Conservation (phyloP, 805 yeast species). For the Candida andamanensis region DNA sequence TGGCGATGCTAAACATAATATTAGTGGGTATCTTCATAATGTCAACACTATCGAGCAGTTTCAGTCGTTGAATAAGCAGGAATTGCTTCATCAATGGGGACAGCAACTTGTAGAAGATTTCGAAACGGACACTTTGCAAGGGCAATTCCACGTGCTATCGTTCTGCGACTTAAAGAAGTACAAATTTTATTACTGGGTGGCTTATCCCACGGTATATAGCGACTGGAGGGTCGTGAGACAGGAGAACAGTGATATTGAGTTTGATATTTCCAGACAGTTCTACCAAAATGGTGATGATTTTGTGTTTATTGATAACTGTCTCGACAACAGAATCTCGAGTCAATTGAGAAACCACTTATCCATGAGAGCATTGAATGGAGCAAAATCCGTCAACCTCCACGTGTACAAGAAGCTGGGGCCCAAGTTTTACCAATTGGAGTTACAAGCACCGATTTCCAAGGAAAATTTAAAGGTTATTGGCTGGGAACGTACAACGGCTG, state of each 20-base stretch:
- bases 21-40: slow-evolving; percentile 43
- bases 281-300: slow-evolving; percentile 3
- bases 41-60: slow-evolving; percentile 86
- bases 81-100: slow-evolving; percentile 44
- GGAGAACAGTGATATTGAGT: neutral
- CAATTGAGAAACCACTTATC: slow-evolving; percentile 57
- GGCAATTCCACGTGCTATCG: slow-evolving; percentile 40
- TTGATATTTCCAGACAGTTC: slow-evolving; percentile 4
- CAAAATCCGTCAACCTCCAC: slow-evolving; percentile 14
- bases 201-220: slow-evolving; percentile 55
- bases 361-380: slow-evolving; percentile 30
- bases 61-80: slow-evolving; percentile 59
- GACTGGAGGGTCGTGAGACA: slow-evolving; percentile 2
- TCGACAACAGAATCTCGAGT: slow-evolving; percentile 40
- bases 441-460: slow-evolving; percentile 5
- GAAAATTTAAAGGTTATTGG: slow-evolving; percentile 50
- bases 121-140: slow-evolving; percentile 34
- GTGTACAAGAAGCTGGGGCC: slow-evolving; percentile 19
- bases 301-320: slow-evolving; percentile 29
- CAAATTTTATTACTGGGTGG: slow-evolving; percentile 85
- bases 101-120: slow-evolving; percentile 15
- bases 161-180: slow-evolving; percentile 89
- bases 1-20: slow-evolving; percentile 8
- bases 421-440: slow-evolving; percentile 16
- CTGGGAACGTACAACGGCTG: slow-evolving; percentile 81